Evolutionary conservation across 192 early-diverging fungal genomes (phyloP), one percentile per base, ranked within the genome.

Genomic region (Funneliformis geosporum): DNA sequence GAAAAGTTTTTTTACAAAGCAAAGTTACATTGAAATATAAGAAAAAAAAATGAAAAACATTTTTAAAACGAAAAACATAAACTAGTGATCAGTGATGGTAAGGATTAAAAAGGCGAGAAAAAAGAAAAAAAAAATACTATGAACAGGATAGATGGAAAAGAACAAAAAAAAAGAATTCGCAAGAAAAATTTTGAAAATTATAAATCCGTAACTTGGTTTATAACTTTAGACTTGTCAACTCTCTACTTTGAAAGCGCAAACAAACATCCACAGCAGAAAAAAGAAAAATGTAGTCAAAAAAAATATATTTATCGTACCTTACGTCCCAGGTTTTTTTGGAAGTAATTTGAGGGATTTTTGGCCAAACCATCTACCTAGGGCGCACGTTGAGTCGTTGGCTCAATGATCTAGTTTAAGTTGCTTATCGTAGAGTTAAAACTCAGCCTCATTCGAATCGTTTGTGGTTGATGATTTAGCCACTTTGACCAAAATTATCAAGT

Each of bases 271-370:
- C 5, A 70, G 21, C 62, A 50, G 66, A 78, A 68, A 40, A 14
- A 28, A 25, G 59, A 62, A n/a, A 33, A n/a, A 16, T 25, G 18
- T n/a, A n/a, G n/a, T 76, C 61, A 40, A 62, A 46, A 40, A 43
- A 33, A 60, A 33, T 42, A n/a, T 64, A 42, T 60, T 60, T 40
- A 39, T 44, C 44, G 33, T 72, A 40, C 70, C 44, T 72, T 43
- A 72, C 40, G 39, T 72, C 40, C 44, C 70, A 40, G 44, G 44
- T 62, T 28, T 43, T 65, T 65, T 65, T 23, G 27, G 21, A 65
- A 65, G 28, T 33, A 65, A 65, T 65, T 65, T 65, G 62, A 65
- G 62, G 62, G 62, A 33, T 65, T 65, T 65, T 65, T 65, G 50
- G 50, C 50, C 50, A 55, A 55, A 55, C 50, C 50, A 55, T 21